Base-by-base conservation (phyloP, 2,329 filamentous ascomycete species). In the Trichoderma koningiopsis region DNA sequence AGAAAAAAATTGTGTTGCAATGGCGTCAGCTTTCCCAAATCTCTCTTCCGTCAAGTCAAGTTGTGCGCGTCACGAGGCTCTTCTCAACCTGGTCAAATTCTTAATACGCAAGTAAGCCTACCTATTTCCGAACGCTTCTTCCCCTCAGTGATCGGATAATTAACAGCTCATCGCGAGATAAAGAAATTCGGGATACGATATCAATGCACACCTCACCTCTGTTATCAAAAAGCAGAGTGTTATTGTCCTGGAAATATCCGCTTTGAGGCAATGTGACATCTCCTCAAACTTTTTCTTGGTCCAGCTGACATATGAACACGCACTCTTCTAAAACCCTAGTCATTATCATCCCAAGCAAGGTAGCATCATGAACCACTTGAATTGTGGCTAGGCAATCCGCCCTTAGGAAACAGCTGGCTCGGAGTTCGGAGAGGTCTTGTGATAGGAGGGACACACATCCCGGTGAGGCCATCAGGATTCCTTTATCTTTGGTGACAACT, bases 301-400 rank as follows among this genome's bases (percentile, higher is more conserved):
- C 31, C 53, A 31, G 64, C 64, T 67, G 64, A 67, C 55, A 37
- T 59, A n/a, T 8, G 37, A 59, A 66, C 53, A 35, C 55, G 53
- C 37, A 59, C 29, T 24, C 29, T 49, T 24, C 55, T 49, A 31
- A 52, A 66, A 40, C 40, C 40, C 64, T 16, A 52, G 64, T 67
- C 55, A 4, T 7, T 7, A 43, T 43, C 40, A 59, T 40, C 22
- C 40, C 64, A 5, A 16, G 55, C 64, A 67, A 55, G 63, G 63
- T 59, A 67, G 22, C 55, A 43, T n/a, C 40, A 57, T 24, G 10
- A 35, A 59, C 33, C 16, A 52, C 37, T 37, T 49, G 40, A 49
- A 49, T 29, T 53, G 49, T 19, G 35, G 27, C 33, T 55, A 64
- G 49, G 64, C 40, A 49, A 22, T 31, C 63, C 55, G 43, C 53